Evolutionary conservation across 2,329 filamentous ascomycete genomes (phyloP), one percentile per base, ranked within the genome.

Genomic region (Stemphylium vesicarium): DNA sequence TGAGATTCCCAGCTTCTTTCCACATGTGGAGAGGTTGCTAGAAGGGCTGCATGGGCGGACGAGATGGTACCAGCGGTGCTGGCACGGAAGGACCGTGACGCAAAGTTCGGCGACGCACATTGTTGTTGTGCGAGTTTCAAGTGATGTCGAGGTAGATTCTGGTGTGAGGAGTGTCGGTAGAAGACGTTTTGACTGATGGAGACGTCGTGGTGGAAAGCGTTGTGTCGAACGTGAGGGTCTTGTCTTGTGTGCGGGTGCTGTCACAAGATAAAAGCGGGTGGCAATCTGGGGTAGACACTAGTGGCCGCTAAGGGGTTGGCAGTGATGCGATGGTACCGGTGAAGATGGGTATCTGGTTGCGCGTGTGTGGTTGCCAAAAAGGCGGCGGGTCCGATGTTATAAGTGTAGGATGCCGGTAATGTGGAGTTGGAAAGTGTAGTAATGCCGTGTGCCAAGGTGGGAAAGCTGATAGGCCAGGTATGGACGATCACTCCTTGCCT

Each of bases 101-200:
- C 81, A 80, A 39, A 82, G 74, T 59, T 80, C 78, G 58, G 79
- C 79, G 67, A 81, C 70, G 60, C 80, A 82, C 80, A 82, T 82
- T 62, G 39, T 82, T 62, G 39, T 73, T 57, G 46, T 45, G 50
- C 39, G 50, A 33, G 22, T 22, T 63, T 68, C 59, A 69, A n/a
- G 69, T 69, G 24, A 65, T 65, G 41, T 68, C 63, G 62, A 66
- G 59, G 46, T 68, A 64, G 22, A 57, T 60, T 48, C 54, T 63
- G 42, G 53, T 62, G 43, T 53, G 63, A 32, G 58, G 47, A 33
- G 61, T 45, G 52, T 59, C 69, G 66, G 56, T 60, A 60, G 64
- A 40, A 48, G 59, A 62, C 59, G 35, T 60, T 32, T 53, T 50
- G 52, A 38, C 24, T 37, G 51, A 47, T 56, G 50, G 53, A 20